These are phyloP conservation scores for Hypoxylon rickii DNA, from an alignment of 495 filamentous ascomycete genomes.

Conservation along the genomic window DNA sequence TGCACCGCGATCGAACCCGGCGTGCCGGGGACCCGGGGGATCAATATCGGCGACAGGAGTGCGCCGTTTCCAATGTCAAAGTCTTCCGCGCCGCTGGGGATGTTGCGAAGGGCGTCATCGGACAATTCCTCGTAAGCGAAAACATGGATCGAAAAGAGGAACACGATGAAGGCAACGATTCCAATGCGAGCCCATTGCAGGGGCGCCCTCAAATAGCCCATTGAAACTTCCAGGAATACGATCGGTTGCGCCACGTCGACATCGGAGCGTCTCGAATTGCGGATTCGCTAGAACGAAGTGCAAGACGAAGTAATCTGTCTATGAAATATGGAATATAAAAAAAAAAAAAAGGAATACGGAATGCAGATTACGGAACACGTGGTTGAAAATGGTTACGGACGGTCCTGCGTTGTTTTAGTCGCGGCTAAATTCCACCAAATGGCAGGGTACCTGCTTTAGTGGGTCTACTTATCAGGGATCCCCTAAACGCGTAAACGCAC, in stretches of 20 bases:
- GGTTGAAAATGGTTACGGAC: too few relatives aligned
- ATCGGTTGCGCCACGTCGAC: slow-evolving; percentile 3
- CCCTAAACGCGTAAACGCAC: neutral
- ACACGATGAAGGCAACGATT: slow-evolving; percentile 18
- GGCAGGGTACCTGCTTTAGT: neutral
- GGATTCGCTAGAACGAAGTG: neutral
- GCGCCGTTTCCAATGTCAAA: slow-evolving; percentile 71
- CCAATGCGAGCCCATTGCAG: slow-evolving; percentile 24
- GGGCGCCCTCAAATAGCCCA: slow-evolving; percentile 20
- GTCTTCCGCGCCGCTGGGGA: slow-evolving; percentile 68
- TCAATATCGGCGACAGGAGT: slow-evolving; percentile 79
- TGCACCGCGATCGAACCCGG: slow-evolving; percentile 69
- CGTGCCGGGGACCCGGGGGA: slow-evolving; percentile 82
- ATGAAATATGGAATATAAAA: too few relatives aligned
- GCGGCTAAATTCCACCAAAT: neutral
- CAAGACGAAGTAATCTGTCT: too few relatives aligned
- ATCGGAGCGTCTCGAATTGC: slow-evolving; percentile 1
- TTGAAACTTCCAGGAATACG: slow-evolving; percentile 6
- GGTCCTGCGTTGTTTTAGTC: too few relatives aligned
- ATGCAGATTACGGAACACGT: neutral
- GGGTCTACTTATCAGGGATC: too few relatives aligned
- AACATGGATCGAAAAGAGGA: slow-evolving; percentile 21
- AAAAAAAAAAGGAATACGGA: too few relatives aligned
- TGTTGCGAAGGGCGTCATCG: slow-evolving; percentile 63
- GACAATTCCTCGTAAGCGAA: slow-evolving; percentile 73